Evolutionary conservation across 495 filamentous ascomycete genomes (phyloP).

Genomic region (Penicillium samsonianum): DNA sequence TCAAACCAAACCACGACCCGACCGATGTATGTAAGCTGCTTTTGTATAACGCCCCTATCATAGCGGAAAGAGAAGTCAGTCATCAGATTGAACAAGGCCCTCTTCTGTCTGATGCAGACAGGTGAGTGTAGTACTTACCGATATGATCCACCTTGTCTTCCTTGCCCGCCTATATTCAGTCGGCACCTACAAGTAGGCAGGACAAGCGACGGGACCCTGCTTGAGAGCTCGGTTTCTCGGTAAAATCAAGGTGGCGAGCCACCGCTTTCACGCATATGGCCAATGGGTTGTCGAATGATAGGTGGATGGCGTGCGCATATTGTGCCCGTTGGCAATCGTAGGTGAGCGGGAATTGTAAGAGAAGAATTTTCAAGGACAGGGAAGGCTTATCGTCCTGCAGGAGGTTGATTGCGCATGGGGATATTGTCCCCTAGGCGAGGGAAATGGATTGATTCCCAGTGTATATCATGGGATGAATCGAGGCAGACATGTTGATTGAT

Average conservation of each 20-base stretch:
- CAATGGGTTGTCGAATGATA: neutral
- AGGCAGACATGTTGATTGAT: neutral
- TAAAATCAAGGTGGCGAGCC: too few relatives aligned
- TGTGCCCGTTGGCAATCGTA: neutral
- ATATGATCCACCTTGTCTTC: neutral
- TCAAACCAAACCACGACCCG: too few relatives aligned
- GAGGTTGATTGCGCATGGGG: too few relatives aligned
- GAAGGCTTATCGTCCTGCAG: neutral
- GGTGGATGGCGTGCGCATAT: neutral
- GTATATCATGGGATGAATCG: too few relatives aligned
- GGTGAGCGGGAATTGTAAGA: too few relatives aligned
- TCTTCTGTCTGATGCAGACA: neutral
- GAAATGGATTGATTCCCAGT: neutral
- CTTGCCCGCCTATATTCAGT: neutral
- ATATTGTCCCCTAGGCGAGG: too few relatives aligned
- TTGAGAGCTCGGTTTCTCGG: too few relatives aligned
- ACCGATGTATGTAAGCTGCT: too few relatives aligned
- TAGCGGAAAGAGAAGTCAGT: neutral
- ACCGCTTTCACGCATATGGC: neutral
- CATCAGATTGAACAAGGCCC: neutral
- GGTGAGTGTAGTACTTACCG: neutral
- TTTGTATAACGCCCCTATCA: too few relatives aligned
- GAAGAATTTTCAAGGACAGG: too few relatives aligned
- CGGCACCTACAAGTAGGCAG: neutral
- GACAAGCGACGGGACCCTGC: neutral